A percentile compares a stretch with the other conserved stretches of the same genome.
Conservation (phyloP, 345 rosid genomes). For the Populus deltoides region DNA sequence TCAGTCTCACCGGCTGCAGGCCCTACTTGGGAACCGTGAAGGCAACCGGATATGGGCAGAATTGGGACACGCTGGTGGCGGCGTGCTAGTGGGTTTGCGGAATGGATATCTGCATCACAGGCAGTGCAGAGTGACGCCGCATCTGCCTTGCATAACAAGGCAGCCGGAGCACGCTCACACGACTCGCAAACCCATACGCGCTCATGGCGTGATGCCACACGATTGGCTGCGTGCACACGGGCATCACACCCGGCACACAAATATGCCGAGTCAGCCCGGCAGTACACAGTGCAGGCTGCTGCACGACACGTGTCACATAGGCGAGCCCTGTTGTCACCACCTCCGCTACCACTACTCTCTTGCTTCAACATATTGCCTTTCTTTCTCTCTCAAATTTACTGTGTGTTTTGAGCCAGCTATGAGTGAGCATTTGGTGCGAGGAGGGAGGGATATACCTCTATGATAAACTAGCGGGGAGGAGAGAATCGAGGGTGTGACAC, state of each 20-base stretch:
- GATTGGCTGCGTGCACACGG: constrained; percentile 67
- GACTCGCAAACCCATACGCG: constrained; percentile 80
- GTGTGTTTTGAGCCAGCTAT: neutral
- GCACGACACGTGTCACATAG: constrained; percentile 71
- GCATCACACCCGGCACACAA: constrained; percentile 67
- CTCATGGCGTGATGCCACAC: constrained; percentile 85
- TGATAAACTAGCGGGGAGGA: constrained; percentile 22
- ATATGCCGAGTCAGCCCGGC: constrained; percentile 76
- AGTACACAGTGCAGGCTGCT: constrained; percentile 75
- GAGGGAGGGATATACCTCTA: constrained; percentile 24
- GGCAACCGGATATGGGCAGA: constrained; percentile 50
- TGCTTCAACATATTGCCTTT: constrained; percentile 55
- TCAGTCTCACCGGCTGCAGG: constrained; percentile 25
- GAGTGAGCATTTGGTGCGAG: neutral
- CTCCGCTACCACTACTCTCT: constrained; percentile 32
- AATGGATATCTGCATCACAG: constrained; percentile 83
- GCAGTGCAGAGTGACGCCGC: constrained; percentile 76
- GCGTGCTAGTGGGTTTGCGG: constrained; percentile 86
- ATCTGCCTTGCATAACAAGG: constrained; percentile 82
- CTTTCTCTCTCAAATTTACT: constrained; percentile 1
- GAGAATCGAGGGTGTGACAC: constrained; percentile 42
- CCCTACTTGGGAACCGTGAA: constrained; percentile 24
- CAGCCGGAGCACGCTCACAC: constrained; percentile 87
- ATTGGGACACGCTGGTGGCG: constrained; percentile 87
- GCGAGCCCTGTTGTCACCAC: constrained; percentile 53